Base-by-base conservation (phyloP, 2,329 filamentous ascomycete species). In the Hortaea werneckii region DNA sequence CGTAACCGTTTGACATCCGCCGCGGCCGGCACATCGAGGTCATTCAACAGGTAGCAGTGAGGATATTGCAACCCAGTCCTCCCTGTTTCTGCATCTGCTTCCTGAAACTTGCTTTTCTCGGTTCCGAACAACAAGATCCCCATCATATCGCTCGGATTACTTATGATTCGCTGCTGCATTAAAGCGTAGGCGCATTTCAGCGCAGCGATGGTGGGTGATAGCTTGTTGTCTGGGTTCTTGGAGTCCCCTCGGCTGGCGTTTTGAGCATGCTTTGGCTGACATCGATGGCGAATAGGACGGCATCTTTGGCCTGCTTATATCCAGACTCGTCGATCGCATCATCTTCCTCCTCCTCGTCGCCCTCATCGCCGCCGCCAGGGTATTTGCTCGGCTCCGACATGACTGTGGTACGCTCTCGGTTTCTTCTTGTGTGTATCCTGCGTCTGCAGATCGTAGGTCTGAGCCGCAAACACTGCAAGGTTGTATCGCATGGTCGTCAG, bases 101-200 rank as follows among this genome's bases (percentile, higher is more conserved):
- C 79, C 40, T 83, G 79, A 52, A 88, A 89, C 56, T 83, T 88
- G 35, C 87, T 86, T 66, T 86, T 78, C 59, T 94, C 75, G 0
- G 92, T 98, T 6, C 89, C 89, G 62, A 94, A 98, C 0, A 98
- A 73, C 34, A 98, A 65, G 27, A 98, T 84, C 1, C 90, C 89
- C 78, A 98, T 95, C 86, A 95, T 94, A 51, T 98, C 92, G 60
- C 83, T 89, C 1, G 92, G 92, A 50, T 89, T 90, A 3, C 90
- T 90, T 57, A 98, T 96, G 65, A 98, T 96, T 57, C 92, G 87
- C 69, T 96, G 90, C 68, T 96, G 87, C 87, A 98, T 95, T 44
- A 98, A 74, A 60, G 87, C 80, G 60, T 94, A 94, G 47, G 90
- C 92, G 58, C 87, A 95, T 73, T 95, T 95, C 42, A 98, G 69